Conservation (phyloP, 2,329 filamentous ascomycete species). For the Trichothecium roseum region DNA sequence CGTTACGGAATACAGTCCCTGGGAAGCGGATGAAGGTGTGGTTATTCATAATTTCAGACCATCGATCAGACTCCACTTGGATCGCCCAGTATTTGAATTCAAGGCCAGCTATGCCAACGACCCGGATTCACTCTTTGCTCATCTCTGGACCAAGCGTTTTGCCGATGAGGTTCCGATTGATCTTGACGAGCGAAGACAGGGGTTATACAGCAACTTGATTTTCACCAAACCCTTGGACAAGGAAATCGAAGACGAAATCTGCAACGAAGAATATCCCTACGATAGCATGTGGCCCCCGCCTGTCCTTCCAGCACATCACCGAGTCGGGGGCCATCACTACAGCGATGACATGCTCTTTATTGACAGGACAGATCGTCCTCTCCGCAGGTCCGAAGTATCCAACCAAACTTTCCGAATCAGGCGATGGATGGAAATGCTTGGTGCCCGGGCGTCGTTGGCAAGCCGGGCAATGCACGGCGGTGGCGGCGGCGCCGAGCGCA, state of each 20-base stretch:
- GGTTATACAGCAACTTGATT: slow-evolving; percentile 57
- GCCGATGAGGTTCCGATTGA: slow-evolving; percentile 42
- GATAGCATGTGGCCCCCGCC: slow-evolving; percentile 66
- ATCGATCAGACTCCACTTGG: slow-evolving; percentile 58
- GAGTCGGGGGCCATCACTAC: slow-evolving; percentile 27
- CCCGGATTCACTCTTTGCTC: slow-evolving; percentile 9
- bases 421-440: slow-evolving; percentile 62
- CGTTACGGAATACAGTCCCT: slow-evolving; percentile 45
- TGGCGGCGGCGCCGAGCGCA: background rate
- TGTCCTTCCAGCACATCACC: slow-evolving; percentile 52
- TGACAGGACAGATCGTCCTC: slow-evolving; percentile 28
- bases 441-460: slow-evolving; percentile 13
- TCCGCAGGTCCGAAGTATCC: slow-evolving; percentile 47
- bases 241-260: slow-evolving; percentile 20
- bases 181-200: slow-evolving; percentile 31
- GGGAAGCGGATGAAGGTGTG: slow-evolving; percentile 54
- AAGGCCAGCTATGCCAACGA: slow-evolving; percentile 12
- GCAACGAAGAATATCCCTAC: slow-evolving; percentile 27
- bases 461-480: no score
- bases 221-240: slow-evolving; percentile 43
- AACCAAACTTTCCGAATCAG: slow-evolving; percentile 63
- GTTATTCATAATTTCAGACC: slow-evolving; percentile 67
- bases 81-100: slow-evolving; percentile 59
- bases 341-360: slow-evolving; percentile 12
- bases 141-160: slow-evolving; percentile 26